A percentile compares a stretch with the other conserved stretches of the same genome.
phyloP scores from a whole-genome alignment of 2,329 filamentous ascomycete genomes.

The Talaromyces sp. region DNA sequence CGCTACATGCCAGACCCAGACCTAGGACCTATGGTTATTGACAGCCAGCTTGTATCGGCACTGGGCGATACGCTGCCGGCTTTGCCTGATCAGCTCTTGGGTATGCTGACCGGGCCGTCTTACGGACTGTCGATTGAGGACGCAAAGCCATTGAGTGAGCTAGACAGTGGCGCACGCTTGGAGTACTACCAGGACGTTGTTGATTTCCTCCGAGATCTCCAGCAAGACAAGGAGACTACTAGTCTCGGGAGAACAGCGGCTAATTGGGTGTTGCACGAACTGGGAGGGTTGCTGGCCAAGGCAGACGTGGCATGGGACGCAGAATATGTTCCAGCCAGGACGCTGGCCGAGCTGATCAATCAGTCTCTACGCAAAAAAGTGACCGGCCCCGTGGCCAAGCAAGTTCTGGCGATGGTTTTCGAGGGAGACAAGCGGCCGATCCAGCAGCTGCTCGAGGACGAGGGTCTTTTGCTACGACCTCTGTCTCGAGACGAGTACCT shows the following conservation, averaged over 20 bases:
- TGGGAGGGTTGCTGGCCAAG: conserved; percentile 59
- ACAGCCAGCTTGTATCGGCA: conserved; percentile 60
- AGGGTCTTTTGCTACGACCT: conserved; percentile 51
- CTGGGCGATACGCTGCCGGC: conserved; percentile 61
- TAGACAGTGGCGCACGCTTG: conserved; percentile 73
- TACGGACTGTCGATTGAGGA: conserved; percentile 76
- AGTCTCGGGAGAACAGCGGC: conserved; percentile 46
- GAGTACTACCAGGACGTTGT: conserved; percentile 65
- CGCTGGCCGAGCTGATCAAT: conserved; percentile 43
- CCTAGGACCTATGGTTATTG: conserved; percentile 72
- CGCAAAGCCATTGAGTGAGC: conserved; percentile 68
- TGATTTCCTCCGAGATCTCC: conserved; percentile 27
- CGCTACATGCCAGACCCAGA: conserved; percentile 98
- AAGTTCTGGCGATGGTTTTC: conserved; percentile 53
- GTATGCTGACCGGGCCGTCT: conserved; percentile 52
- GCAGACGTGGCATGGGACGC: conserved; percentile 43
- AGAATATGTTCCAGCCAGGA: conserved; percentile 34
- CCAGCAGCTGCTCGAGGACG: conserved; percentile 50
- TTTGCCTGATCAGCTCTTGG: conserved; percentile 66
- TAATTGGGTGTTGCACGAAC: conserved; percentile 72
- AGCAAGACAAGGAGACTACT: conserved; percentile 18
- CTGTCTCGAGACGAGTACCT: conserved; percentile 54
- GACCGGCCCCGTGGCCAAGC: conserved; percentile 56
- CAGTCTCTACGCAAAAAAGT: conserved; percentile 41
- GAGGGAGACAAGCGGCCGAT: conserved; percentile 46